Conservation (phyloP, 2,329 filamentous ascomycete genomes). For the Ophiostoma australiae region DNA sequence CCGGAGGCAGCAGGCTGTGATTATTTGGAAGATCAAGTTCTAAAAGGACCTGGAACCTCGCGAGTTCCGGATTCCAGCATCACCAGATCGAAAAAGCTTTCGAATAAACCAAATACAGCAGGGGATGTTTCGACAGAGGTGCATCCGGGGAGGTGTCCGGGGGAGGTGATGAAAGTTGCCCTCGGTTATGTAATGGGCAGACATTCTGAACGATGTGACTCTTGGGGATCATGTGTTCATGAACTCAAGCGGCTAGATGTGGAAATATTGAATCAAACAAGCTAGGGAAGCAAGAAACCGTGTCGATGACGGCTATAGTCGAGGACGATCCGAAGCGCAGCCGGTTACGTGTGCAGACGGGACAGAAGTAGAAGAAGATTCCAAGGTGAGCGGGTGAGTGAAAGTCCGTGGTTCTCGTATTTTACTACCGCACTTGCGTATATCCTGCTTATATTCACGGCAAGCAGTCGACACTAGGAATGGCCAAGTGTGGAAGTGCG, state of each 20-base stretch:
- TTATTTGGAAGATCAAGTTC: not conserved
- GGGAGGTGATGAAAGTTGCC: not conserved
- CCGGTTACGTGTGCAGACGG: not conserved
- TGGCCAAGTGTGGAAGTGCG: not conserved
- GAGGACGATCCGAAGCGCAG: constrained; percentile 6
- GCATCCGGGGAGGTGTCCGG: not conserved
- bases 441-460: not conserved
- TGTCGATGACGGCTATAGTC: not conserved
- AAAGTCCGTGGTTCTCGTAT: not conserved
- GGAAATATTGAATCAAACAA: not conserved
- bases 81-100: not conserved
- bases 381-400: not conserved
- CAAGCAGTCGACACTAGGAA: not conserved
- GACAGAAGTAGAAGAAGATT: not conserved
- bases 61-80: not conserved
- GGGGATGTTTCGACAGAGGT: not conserved
- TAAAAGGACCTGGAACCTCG: not conserved
- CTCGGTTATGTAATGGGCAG: not conserved
- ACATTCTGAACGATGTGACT: not conserved
- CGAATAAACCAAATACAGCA: not conserved
- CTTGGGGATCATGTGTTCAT: not conserved
- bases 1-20: not conserved
- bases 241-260: not conserved
- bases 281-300: not conserved
- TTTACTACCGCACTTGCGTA: not conserved